phyloP scores from a whole-genome alignment of 257 asterid species.

The Fraxinus excelsior region DNA sequence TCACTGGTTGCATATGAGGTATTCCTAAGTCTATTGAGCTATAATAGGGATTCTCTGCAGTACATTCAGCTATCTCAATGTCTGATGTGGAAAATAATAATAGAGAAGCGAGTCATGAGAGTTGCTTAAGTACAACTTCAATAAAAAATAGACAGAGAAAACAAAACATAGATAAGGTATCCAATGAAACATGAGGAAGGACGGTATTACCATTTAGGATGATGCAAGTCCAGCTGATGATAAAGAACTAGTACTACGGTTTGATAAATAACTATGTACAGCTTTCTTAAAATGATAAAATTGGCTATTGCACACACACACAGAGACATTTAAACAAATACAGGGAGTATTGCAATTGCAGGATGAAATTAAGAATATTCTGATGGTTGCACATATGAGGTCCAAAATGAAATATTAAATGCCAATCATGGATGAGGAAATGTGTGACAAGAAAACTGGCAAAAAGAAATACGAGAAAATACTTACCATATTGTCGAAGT shows the following conservation, averaged over 20 bases:
- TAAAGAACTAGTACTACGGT: background rate
- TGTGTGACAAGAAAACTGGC: conserved; percentile 11
- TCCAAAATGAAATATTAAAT: conserved; percentile 13
- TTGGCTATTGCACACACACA: background rate
- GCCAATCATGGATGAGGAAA: conserved; percentile 4
- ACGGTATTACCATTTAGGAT: background rate
- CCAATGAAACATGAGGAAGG: background rate
- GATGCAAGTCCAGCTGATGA: background rate
- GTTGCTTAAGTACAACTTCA: background rate
- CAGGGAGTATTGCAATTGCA: background rate
- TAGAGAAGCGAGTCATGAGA: background rate
- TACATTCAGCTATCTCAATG: background rate
- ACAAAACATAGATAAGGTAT: background rate
- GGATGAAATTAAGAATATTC: background rate
- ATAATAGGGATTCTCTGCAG: background rate
- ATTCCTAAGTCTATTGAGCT: background rate
- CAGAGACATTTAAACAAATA: background rate
- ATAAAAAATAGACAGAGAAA: background rate
- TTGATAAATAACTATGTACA: background rate
- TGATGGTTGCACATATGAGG: conserved; percentile 2
- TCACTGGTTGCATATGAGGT: background rate
- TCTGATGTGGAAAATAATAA: background rate
- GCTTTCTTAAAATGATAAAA: background rate
- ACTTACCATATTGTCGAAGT: conserved; percentile 81
- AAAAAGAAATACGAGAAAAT: conserved; percentile 20